A percentile compares a stretch with the other conserved stretches of the same genome.
These are phyloP conservation scores for Phanerochaete carnosa DNA, from an alignment of 768 basidiomycete species.

Conservation along the genomic window DNA sequence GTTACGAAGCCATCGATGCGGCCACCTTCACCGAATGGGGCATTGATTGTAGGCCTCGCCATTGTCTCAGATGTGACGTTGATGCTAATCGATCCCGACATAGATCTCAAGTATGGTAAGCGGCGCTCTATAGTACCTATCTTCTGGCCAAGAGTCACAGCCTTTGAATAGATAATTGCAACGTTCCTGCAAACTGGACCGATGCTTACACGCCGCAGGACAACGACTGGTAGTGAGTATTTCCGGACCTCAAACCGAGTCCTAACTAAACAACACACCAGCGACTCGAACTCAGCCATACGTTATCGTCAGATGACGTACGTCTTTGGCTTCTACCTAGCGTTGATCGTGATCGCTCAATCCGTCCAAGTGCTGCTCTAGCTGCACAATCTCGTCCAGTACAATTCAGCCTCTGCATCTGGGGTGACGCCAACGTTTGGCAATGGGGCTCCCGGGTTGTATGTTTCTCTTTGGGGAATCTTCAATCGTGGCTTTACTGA, in stretches of 20 bases:
- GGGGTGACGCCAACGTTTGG: slow-evolving; percentile 56
- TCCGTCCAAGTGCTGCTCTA: slow-evolving; percentile 38
- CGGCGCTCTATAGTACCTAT: background rate
- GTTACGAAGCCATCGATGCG: slow-evolving; percentile 47
- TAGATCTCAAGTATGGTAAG: slow-evolving; percentile 53
- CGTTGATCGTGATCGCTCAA: background rate
- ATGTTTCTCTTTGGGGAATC: slow-evolving; percentile 10
- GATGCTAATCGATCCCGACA: background rate
- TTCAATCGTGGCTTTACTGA: background rate
- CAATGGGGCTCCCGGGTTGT: slow-evolving; percentile 56
- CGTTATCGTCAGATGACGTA: slow-evolving; percentile 56
- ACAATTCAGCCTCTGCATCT: slow-evolving; percentile 49
- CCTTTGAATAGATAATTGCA: slow-evolving; percentile 43
- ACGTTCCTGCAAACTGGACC: slow-evolving; percentile 49
- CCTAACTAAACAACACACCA: slow-evolving; percentile 16
- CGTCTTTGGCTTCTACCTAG: slow-evolving; percentile 14
- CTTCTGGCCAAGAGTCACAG: background rate
- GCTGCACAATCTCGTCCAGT: slow-evolving; percentile 42
- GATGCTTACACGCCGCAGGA: slow-evolving; percentile 36
- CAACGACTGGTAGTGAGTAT: slow-evolving; percentile 48
- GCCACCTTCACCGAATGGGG: slow-evolving; percentile 51
- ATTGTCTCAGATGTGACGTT: background rate
- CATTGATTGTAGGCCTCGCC: slow-evolving; percentile 37
- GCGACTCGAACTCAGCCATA: slow-evolving; percentile 56
- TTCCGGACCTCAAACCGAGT: background rate